phyloP scores from a whole-genome alignment of 2,329 filamentous ascomycete genomes.

The Colletotrichum magnum region DNA sequence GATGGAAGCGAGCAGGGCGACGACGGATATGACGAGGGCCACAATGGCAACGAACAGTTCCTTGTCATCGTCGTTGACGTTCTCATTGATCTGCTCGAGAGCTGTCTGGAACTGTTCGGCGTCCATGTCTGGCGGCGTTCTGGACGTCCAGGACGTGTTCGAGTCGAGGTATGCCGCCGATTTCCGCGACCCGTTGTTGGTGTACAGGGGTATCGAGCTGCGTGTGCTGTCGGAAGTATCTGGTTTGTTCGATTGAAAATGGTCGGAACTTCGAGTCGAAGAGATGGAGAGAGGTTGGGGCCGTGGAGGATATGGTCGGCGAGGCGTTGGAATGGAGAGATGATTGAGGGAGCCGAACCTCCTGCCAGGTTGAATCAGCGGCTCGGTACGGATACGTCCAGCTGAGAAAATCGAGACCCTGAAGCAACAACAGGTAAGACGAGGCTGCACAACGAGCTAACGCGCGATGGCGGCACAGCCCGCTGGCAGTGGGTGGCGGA shows the following conservation, averaged over 20 bases:
- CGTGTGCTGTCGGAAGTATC: neutral
- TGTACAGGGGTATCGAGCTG: neutral
- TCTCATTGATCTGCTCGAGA: slow-evolving; percentile 30
- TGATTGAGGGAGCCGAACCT: slow-evolving; percentile 26
- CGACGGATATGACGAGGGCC: slow-evolving; percentile 62
- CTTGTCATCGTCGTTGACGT: slow-evolving; percentile 42
- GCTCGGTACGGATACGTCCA: neutral
- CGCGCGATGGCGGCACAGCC: slow-evolving; percentile 27
- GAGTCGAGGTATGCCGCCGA: neutral
- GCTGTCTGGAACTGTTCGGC: slow-evolving; percentile 21
- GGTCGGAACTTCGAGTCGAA: neutral
- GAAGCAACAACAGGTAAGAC: slow-evolving; percentile 8
- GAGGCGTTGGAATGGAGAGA: slow-evolving; percentile 6
- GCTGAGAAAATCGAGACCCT: neutral
- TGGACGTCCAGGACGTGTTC: neutral
- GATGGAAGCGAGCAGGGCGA: slow-evolving; percentile 60
- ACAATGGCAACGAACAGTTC: slow-evolving; percentile 58
- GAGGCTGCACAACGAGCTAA: slow-evolving; percentile 33
- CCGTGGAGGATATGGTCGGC: neutral
- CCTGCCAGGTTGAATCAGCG: slow-evolving; percentile 8
- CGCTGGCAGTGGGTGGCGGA: slow-evolving; percentile 7
- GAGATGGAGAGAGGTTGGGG: neutral
- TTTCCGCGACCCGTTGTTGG: neutral
- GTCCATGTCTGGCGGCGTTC: slow-evolving; percentile 30
- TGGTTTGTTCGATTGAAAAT: neutral